phyloP scores from a whole-genome alignment of 352 stramenopile genomes.

The Pythium grandisporangium region DNA sequence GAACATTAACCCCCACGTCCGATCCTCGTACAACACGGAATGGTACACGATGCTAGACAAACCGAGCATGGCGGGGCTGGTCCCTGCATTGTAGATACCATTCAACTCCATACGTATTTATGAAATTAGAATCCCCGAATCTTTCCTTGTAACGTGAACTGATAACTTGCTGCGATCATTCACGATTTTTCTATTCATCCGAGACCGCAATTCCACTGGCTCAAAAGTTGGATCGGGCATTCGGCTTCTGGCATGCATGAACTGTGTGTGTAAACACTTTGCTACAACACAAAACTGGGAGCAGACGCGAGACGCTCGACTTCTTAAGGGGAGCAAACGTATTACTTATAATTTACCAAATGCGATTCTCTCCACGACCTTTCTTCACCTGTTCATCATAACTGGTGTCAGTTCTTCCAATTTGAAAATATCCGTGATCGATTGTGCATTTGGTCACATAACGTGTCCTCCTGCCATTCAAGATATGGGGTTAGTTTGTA shows the following conservation, averaged over 20 bases:
- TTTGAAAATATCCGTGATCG: too few species aligned
- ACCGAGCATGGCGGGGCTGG: conserved; percentile 22
- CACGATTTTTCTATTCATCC: conserved; percentile 36
- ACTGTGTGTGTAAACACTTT: conserved; percentile 81
- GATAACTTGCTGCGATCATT: too few species aligned
- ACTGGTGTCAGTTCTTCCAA: too few species aligned
- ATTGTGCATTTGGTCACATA: too few species aligned
- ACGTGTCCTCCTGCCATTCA: conserved; percentile 13
- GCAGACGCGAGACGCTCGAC: too few species aligned
- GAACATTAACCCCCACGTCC: conserved; percentile 64
- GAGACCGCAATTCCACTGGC: conserved; percentile 50
- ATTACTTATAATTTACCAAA: conserved; percentile 49
- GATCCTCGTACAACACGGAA: conserved; percentile 46
- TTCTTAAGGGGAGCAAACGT: too few species aligned
- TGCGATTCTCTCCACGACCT: conserved; percentile 84
- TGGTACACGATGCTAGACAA: conserved; percentile 50
- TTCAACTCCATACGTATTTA: conserved; percentile 24
- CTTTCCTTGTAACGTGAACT: too few species aligned
- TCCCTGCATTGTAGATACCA: conserved; percentile 32
- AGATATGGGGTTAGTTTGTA: too few species aligned
- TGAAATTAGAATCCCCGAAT: conserved; percentile 17
- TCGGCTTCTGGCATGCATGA: conserved; percentile 83
- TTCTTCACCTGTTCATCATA: conserved; percentile 92
- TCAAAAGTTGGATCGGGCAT: conserved; percentile 66
- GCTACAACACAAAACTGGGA: conserved; percentile 24